Conservation (phyloP, 1,284 basidiomycete genomes). For the Fistulina hepatica region DNA sequence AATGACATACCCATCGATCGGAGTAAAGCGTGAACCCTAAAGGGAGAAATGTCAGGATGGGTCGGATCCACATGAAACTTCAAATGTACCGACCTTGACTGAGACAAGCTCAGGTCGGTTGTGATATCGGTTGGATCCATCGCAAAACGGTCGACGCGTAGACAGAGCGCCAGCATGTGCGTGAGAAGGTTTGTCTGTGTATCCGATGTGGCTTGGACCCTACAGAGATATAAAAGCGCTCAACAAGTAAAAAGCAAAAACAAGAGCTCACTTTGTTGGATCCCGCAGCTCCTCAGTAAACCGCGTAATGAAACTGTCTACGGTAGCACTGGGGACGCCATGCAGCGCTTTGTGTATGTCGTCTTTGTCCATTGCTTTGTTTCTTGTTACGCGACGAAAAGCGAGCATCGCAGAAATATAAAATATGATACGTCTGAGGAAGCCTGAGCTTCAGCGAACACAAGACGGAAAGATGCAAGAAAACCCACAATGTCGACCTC, state of each 20-base stretch:
- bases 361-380: conserved; percentile 35
- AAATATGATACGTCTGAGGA: conserved; percentile 56
- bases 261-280: conserved; percentile 42
- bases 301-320: conserved; percentile 66
- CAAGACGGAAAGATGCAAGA: conserved; percentile 1
- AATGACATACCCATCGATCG: conserved; percentile 36
- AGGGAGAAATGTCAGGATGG: conserved; percentile 6
- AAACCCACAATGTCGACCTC: conserved; percentile 35
- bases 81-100: conserved; percentile 35
- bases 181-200: conserved; percentile 64
- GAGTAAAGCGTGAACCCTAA: conserved; percentile 41
- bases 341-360: conserved; percentile 44
- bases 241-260: conserved; percentile 3
- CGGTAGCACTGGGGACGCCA: conserved; percentile 48
- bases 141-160: conserved; percentile 68
- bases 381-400: conserved; percentile 43
- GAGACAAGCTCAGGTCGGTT: conserved; percentile 56
- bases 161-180: conserved; percentile 70
- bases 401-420: conserved; percentile 72
- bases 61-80: not conserved
- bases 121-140: conserved; percentile 61
- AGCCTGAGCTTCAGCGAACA: not conserved
- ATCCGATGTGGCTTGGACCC: conserved; percentile 57
- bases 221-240: conserved; percentile 21
- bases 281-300: conserved; percentile 69